Percentiles rank a stretch among this genome's conserved stretches.
Evolutionary conservation across 805 yeast species (phyloP).

Genomic region (Dipodascus albidus): DNA sequence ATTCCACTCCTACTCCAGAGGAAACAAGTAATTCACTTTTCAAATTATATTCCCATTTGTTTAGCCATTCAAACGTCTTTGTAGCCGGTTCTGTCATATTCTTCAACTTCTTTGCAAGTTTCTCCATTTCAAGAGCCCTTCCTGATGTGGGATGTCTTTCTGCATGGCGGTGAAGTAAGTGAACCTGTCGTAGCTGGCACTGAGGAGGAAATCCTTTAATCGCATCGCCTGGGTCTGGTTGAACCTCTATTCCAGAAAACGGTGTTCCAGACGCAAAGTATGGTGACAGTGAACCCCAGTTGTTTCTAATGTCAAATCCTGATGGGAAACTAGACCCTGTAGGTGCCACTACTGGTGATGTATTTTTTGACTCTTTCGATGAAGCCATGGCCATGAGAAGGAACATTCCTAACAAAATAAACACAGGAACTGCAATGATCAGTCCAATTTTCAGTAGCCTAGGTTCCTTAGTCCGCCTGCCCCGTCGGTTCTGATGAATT

Average conservation of each 20-base stretch:
- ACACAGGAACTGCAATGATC: constrained; percentile 15
- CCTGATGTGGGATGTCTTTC: constrained; percentile 56
- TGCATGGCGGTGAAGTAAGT: constrained; percentile 65
- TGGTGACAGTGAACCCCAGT: constrained; percentile 32
- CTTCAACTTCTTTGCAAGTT: constrained; percentile 25
- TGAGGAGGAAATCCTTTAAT: constrained; percentile 23
- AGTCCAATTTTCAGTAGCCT: constrained; percentile 7
- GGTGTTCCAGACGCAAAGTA: constrained; percentile 27
- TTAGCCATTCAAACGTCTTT: constrained; percentile 19
- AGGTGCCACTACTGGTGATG: constrained; percentile 26
- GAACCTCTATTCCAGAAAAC: constrained; percentile 21
- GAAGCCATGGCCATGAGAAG: constrained; percentile 12
- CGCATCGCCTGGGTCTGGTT: background rate
- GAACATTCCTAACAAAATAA: constrained; percentile 14
- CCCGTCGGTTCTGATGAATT: constrained; percentile 1
- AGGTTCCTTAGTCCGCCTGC: constrained; percentile 4
- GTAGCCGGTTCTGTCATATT: constrained; percentile 16
- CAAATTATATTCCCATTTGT: constrained; percentile 24
- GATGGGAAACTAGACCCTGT: constrained; percentile 25
- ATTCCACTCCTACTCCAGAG: constrained; percentile 29
- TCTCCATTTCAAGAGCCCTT: constrained; percentile 29
- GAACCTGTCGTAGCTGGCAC: constrained; percentile 55
- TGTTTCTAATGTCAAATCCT: constrained; percentile 29
- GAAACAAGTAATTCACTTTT: constrained; percentile 26
- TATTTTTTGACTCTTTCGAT: constrained; percentile 13